Base-by-base conservation (phyloP, 73 alveolate genomes). In the Effrenium voratum region DNA sequence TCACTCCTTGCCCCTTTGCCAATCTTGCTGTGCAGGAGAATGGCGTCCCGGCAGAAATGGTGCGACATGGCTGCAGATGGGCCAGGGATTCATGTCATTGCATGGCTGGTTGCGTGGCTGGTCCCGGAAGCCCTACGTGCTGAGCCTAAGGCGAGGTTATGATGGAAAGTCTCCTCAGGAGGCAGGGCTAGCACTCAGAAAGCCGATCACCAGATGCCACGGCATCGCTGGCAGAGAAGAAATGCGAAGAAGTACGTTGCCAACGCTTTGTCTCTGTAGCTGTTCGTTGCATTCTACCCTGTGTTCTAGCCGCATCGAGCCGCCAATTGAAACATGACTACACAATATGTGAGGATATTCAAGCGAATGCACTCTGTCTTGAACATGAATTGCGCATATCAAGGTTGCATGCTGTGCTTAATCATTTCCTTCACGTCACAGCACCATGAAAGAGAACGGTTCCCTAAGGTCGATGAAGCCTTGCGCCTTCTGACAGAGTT, bases 11-110 rank as follows among this genome's bases (percentile, higher is more conserved):
- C 41, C 38, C 38, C 41, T 19, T 63, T 0, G 32, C 36, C n/a
- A 12, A 6, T 73, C 32, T 30, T n/a, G 47, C 36, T 24, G 26
- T 36, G 50, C 41, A 76, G 87, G 97, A 90, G 26, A 55, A 66
- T 55, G 87, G 97, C 16, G 87, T 90, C 5, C 76, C 57, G 34
- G 97, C 97, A 32, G 87, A 68, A 45, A 90, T 45, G 88, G 60
- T 40, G 60, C 47, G 40, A 38, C 52, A 44, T 22, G 97, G 97
- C 75, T 50, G 75, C 75, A 66, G 38, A 15, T 63, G 47, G 15
- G 28, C 70, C 38, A 41, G n/a, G 30, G 63, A 72, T 16, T 10
- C 13, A 26, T 28, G 34, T 5, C 73, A 15, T 19, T 1, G 2
- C 34, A 26, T n/a, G 22, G 34, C 34, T 59, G 32, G 15, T 16